Evolutionary conservation across 352 stramenopile species (phyloP).

Genomic region (Salisapilia sapeloensis): DNA sequence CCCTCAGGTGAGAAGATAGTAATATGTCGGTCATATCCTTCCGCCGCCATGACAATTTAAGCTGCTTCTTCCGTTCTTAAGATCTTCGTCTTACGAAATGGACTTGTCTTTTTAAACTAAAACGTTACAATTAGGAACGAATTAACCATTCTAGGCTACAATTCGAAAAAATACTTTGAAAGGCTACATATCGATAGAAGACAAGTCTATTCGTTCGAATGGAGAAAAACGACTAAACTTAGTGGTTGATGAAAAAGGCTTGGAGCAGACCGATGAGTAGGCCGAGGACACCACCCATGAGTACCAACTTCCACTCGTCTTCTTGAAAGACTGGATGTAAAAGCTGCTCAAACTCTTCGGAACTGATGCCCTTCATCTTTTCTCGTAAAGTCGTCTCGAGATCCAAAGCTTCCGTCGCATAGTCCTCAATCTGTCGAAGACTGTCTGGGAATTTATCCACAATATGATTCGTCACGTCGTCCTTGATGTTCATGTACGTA

Average conservation of each 20-base stretch:
- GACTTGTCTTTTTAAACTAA: too few species aligned
- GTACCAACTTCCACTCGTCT: constrained; percentile 96
- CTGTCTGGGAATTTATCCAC: constrained; percentile 75
- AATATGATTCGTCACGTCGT: constrained; percentile 80
- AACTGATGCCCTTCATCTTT: constrained; percentile 83
- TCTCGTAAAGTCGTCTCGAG: constrained; percentile 83
- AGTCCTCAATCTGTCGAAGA: constrained; percentile 84
- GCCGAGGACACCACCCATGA: constrained; percentile 90
- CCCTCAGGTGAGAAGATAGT: constrained; percentile 99
- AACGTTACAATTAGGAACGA: too few species aligned
- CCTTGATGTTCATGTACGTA: constrained; percentile 74
- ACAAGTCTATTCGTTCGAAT: constrained; percentile 2
- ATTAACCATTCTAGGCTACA: too few species aligned
- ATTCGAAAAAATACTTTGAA: not conserved
- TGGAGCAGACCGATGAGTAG: constrained; percentile 85
- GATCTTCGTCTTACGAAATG: too few species aligned
- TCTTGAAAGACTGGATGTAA: constrained; percentile 97
- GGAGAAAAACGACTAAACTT: too few species aligned
- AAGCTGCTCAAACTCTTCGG: constrained; percentile 88
- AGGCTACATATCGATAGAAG: constrained; percentile 1
- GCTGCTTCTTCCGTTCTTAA: too few species aligned
- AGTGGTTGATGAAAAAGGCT: constrained; percentile 78
- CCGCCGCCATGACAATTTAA: constrained; percentile 48
- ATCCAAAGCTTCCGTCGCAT: constrained; percentile 85
- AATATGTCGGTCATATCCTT: constrained; percentile 87